Conservation (phyloP, 2,329 filamentous ascomycete genomes). For the Ceratocystis colombiana region DNA sequence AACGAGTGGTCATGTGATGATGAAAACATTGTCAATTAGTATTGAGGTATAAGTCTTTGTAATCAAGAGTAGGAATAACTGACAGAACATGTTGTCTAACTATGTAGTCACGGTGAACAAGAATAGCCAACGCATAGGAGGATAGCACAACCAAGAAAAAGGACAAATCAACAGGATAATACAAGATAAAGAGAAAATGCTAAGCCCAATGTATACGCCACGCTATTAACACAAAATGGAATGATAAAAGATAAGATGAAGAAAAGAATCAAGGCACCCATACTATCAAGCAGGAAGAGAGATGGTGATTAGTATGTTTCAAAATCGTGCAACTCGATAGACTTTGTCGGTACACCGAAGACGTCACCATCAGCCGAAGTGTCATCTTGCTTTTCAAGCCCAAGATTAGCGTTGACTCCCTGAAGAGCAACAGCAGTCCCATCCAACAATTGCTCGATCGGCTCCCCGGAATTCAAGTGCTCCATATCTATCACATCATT, state of each 20-base stretch:
- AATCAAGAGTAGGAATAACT: background rate
- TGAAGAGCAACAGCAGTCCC: constrained; percentile 11
- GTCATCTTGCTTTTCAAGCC: constrained; percentile 11
- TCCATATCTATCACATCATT: constrained; percentile 17
- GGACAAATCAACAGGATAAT: constrained; percentile 8
- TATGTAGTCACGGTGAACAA: background rate
- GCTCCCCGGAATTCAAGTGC: constrained; percentile 4
- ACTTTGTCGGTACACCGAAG: constrained; percentile 17
- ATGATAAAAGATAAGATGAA: background rate
- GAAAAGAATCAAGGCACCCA: background rate
- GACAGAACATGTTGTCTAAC: constrained; percentile 7
- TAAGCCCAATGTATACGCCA: constrained; percentile 15
- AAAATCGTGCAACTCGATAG: constrained; percentile 15
- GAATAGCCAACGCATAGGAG: background rate
- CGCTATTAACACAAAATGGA: constrained; percentile 17
- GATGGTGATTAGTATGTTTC: constrained; percentile 16
- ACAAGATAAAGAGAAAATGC: constrained; percentile 8
- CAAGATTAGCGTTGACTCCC: constrained; percentile 10
- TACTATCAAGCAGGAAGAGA: background rate
- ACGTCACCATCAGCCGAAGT: constrained; percentile 21
- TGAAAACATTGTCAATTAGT: no score
- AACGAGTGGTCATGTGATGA: background rate
- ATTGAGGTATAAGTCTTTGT: background rate
- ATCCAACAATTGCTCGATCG: constrained; percentile 14
- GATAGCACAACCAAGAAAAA: constrained; percentile 4